These are phyloP conservation scores for Bipolaris cookei DNA, from an alignment of 2,329 filamentous ascomycete species.

Conservation along the genomic window DNA sequence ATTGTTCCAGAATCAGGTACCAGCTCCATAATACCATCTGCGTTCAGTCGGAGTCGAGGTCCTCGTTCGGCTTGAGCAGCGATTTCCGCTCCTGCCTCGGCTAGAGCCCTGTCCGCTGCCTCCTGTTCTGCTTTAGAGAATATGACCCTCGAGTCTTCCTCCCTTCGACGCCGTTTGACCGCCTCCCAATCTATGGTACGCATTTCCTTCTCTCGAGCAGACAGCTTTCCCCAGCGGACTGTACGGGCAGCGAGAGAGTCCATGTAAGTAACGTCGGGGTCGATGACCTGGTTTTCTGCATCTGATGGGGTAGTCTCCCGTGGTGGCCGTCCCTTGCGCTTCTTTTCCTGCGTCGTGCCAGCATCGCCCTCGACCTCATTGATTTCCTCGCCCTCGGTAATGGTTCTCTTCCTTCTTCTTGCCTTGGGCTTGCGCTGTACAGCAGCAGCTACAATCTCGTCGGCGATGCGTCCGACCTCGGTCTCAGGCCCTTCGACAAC, in stretches of 20 bases:
- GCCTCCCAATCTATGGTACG: slow-evolving; percentile 68
- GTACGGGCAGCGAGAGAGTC: slow-evolving; percentile 71
- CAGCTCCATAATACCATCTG: slow-evolving; percentile 75
- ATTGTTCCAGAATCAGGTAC: slow-evolving; percentile 72
- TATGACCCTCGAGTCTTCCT: slow-evolving; percentile 37
- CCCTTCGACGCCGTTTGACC: slow-evolving; percentile 51
- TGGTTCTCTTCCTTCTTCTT: slow-evolving; percentile 23
- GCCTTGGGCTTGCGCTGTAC: slow-evolving; percentile 27
- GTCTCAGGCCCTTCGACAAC: slow-evolving; percentile 16
- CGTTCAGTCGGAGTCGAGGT: slow-evolving; percentile 60
- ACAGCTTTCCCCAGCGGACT: slow-evolving; percentile 72
- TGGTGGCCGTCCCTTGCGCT: slow-evolving; percentile 35
- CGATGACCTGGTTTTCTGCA: slow-evolving; percentile 58
- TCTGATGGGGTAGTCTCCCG: slow-evolving; percentile 46
- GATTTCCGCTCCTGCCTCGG: slow-evolving; percentile 21
- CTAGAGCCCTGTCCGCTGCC: slow-evolving; percentile 32
- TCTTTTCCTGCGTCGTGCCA: slow-evolving; percentile 20
- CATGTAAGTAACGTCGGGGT: slow-evolving; percentile 72
- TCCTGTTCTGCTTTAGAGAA: slow-evolving; percentile 32
- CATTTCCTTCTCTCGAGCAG: slow-evolving; percentile 75
- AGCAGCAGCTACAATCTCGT: slow-evolving; percentile 16
- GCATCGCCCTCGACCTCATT: slow-evolving; percentile 17
- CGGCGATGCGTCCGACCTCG: slow-evolving; percentile 17
- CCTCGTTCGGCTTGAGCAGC: slow-evolving; percentile 40
- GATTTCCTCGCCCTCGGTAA: slow-evolving; percentile 17